phyloP scores from a whole-genome alignment of 2,329 filamentous ascomycete genomes.

The Biscogniauxia sp. region DNA sequence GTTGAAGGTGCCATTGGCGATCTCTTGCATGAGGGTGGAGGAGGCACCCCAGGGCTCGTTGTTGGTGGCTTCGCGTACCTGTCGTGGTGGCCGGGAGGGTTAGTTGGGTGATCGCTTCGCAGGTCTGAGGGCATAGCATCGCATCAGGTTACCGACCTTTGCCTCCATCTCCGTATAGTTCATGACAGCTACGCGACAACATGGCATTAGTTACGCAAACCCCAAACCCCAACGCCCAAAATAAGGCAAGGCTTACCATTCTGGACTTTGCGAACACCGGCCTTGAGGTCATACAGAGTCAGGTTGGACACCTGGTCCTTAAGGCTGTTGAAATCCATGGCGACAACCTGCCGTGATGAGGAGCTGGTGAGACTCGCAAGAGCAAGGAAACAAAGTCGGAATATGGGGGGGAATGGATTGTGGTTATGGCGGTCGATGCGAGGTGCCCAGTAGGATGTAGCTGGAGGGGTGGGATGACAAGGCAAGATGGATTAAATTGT shows the following conservation, averaged over 20 bases:
- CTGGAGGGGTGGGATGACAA: no score
- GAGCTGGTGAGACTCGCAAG: background rate
- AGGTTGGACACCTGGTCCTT: slow-evolving; percentile 88
- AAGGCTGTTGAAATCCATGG: slow-evolving; percentile 82
- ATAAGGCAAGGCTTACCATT: slow-evolving; percentile 64
- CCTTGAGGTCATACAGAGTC: slow-evolving; percentile 93
- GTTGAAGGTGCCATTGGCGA: slow-evolving; percentile 95
- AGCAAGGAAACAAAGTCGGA: background rate
- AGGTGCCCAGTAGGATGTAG: no score
- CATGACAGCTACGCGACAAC: slow-evolving; percentile 74
- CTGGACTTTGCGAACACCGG: slow-evolving; percentile 89
- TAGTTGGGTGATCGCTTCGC: slow-evolving; percentile 5
- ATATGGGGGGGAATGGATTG: background rate
- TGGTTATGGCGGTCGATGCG: no score
- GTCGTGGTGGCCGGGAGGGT: slow-evolving; percentile 14
- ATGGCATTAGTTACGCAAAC: slow-evolving; percentile 6
- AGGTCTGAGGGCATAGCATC: background rate
- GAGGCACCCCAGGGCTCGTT: slow-evolving; percentile 96
- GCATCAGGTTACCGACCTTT: slow-evolving; percentile 44
- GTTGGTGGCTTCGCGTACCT: slow-evolving; percentile 97
- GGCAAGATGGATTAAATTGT: no score
- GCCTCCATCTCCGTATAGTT: slow-evolving; percentile 95
- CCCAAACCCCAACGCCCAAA: background rate
- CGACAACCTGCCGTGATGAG: slow-evolving; percentile 11
- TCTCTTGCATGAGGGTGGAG: slow-evolving; percentile 90